These are phyloP conservation scores for Calonectria fujianensis DNA, from an alignment of 2,329 filamentous ascomycete genomes.

Conservation along the genomic window DNA sequence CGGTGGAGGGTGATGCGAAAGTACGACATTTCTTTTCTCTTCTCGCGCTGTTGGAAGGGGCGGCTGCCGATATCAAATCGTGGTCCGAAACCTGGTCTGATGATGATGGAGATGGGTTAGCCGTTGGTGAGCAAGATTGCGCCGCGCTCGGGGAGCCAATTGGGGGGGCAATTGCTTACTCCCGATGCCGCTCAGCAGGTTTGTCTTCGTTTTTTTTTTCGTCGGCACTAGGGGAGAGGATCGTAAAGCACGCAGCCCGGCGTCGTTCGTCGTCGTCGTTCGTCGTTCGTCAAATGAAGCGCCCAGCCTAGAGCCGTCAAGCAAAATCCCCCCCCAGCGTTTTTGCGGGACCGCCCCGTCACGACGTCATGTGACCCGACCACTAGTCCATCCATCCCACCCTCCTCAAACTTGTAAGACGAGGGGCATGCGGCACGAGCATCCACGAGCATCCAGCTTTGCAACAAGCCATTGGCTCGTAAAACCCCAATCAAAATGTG, in stretches of 20 bases:
- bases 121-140: constrained; percentile 11
- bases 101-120: not conserved
- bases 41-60: not conserved
- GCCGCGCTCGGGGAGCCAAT: constrained; percentile 3
- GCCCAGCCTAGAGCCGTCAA: constrained; percentile 27
- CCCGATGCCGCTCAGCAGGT: not conserved
- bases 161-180: constrained; percentile 15
- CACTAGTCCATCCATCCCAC: not conserved
- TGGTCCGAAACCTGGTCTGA: constrained; percentile 3
- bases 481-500: not conserved
- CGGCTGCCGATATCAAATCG: not conserved
- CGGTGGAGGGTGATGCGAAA: constrained; percentile 95
- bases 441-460: not conserved
- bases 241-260: constrained; percentile 25
- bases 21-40: constrained; percentile 77
- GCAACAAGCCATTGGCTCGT: constrained; percentile 13
- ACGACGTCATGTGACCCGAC: constrained; percentile 44
- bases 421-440: not conserved
- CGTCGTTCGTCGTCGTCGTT: constrained; percentile 22
- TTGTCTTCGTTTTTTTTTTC: not conserved
- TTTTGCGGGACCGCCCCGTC: constrained; percentile 35
- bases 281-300: constrained; percentile 25
- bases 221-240: constrained; percentile 1
- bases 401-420: not conserved
- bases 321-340: constrained; percentile 32